phyloP scores from a whole-genome alignment of 2,329 filamentous ascomycete genomes.

The Diaporthe capsici region DNA sequence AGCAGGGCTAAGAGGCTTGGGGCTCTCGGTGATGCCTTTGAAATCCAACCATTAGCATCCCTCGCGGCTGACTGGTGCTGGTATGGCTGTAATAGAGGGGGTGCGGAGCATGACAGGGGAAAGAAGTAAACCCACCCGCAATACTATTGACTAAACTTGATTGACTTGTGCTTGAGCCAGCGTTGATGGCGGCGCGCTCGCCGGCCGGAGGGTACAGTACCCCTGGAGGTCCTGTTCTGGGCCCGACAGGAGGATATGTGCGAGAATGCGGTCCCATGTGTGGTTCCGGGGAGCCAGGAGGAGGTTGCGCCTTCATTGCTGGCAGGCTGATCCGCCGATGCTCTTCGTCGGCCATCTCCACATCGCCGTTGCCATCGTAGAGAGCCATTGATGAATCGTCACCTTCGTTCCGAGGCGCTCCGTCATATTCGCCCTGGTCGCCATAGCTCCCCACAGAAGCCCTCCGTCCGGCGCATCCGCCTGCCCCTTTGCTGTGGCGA shows the following conservation, averaged over 20 bases:
- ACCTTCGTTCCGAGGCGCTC: constrained; percentile 61
- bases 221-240: constrained; percentile 61
- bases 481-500: constrained; percentile 94
- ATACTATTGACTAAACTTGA: constrained; percentile 62
- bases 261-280: constrained; percentile 73
- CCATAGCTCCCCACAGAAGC: constrained; percentile 88
- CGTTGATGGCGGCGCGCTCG: constrained; percentile 64
- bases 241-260: constrained; percentile 82
- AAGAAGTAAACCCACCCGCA: constrained; percentile 53
- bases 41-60: constrained; percentile 75
- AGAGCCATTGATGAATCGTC: constrained; percentile 72
- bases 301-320: constrained; percentile 80
- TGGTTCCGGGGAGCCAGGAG: constrained; percentile 68
- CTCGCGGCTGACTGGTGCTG: constrained; percentile 57
- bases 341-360: constrained; percentile 72
- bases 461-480: constrained; percentile 92
- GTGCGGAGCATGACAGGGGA: background rate
- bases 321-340: constrained; percentile 78
- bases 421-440: constrained; percentile 80
- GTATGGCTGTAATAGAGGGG: constrained; percentile 51
- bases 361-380: constrained; percentile 72
- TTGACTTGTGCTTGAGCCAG: constrained; percentile 66
- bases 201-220: constrained; percentile 75
- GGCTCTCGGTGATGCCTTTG: constrained; percentile 86
- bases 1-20: constrained; percentile 83